Evolutionary conservation across 176 grass and related monocot genomes (phyloP).

Genomic region (Carex pumila): DNA sequence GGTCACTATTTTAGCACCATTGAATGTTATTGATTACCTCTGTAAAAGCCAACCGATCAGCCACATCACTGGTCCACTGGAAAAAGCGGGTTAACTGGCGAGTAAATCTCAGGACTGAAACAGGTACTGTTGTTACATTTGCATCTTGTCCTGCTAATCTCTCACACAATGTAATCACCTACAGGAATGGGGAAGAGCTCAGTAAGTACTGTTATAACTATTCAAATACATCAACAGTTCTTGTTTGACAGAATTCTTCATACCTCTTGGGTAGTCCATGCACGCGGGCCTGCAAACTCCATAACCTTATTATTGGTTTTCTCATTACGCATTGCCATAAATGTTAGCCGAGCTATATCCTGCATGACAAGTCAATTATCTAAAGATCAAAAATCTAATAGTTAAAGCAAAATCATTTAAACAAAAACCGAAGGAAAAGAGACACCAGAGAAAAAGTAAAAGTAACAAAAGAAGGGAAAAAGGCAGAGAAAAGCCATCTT

Average conservation of each 20-base stretch:
- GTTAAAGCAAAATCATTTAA: slow-evolving; percentile 3
- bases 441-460: neutral
- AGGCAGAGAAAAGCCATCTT: neutral
- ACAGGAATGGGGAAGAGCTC: slow-evolving; percentile 9
- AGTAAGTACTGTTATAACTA: neutral
- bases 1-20: neutral
- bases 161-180: slow-evolving; percentile 97
- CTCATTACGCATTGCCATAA: slow-evolving; percentile 84
- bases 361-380: slow-evolving; percentile 26
- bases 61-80: slow-evolving; percentile 95
- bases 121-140: slow-evolving; percentile 90
- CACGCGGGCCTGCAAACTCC: slow-evolving; percentile 92
- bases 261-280: slow-evolving; percentile 99
- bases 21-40: slow-evolving; percentile 45
- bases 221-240: slow-evolving; percentile 17
- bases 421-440: neutral
- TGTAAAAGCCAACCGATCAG: slow-evolving; percentile 89
- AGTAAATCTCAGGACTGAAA: slow-evolving; percentile 89
- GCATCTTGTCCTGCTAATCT: slow-evolving; percentile 95
- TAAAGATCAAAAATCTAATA: slow-evolving; percentile 25
- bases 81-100: slow-evolving; percentile 93
- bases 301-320: slow-evolving; percentile 67
- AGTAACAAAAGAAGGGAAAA: neutral
- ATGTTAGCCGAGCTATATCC: slow-evolving; percentile 84
- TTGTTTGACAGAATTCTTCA: neutral